Conservation (phyloP, 257 asterid species). For the Fraxinus americana region DNA sequence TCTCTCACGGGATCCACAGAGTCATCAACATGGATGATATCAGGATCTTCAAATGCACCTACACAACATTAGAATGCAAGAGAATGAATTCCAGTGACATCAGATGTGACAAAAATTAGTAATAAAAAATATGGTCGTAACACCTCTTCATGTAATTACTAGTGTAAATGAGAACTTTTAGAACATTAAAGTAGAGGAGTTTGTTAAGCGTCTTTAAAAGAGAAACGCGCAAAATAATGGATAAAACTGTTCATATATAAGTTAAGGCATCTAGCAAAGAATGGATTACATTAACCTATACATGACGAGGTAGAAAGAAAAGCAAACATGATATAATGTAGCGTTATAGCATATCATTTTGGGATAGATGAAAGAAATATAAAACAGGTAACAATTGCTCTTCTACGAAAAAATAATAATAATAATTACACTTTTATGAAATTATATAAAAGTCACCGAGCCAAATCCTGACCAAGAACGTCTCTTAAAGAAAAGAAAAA, state of each 20-base stretch:
- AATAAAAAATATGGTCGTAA: not conserved
- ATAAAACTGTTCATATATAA: not conserved
- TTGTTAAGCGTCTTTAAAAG: not conserved
- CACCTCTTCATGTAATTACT: not conserved
- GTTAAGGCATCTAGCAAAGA: conserved; percentile 12
- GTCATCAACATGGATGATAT: conserved; percentile 95
- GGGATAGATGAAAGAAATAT: not conserved
- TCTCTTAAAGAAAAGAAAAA: conserved; percentile 8
- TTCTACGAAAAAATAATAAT: not conserved
- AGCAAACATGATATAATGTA: not conserved
- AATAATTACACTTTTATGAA: conserved; percentile 3
- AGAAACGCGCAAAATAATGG: not conserved
- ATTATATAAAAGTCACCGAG: conserved; percentile 5
- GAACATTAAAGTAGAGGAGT: not conserved
- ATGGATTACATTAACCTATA: conserved; percentile 4
- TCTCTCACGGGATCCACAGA: conserved; percentile 93
- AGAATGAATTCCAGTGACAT: conserved; percentile 15
- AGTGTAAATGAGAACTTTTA: conserved; percentile 8
- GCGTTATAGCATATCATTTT: not conserved
- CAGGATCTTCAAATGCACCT: conserved; percentile 99
- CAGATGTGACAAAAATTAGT: not conserved
- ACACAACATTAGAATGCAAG: conserved; percentile 21
- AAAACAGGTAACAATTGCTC: not conserved
- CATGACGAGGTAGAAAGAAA: not conserved
- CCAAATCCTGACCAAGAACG: not conserved